Evolutionary conservation across 306 rosid genomes (phyloP).

Genomic region (Malus domestica): DNA sequence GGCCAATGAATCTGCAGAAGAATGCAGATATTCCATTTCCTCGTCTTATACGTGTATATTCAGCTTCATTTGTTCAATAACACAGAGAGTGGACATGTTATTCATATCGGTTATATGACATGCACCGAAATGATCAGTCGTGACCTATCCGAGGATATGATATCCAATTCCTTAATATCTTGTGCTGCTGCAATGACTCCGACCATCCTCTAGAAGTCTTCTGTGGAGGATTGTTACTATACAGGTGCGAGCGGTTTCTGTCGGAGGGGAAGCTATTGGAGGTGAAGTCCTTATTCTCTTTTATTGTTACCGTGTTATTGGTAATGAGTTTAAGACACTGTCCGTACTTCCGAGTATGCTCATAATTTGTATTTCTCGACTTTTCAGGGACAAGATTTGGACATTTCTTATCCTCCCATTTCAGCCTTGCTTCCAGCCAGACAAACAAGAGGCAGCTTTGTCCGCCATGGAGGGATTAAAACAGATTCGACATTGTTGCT

Average conservation of each 20-base stretch:
- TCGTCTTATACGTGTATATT: constrained; percentile 30
- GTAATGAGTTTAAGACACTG: background rate
- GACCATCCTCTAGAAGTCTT: background rate
- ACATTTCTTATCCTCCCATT: constrained; percentile 63
- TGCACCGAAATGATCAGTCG: background rate
- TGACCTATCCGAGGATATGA: background rate
- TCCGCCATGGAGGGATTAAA: constrained; percentile 54
- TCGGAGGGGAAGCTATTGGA: constrained; percentile 76
- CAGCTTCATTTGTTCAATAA: constrained; percentile 38
- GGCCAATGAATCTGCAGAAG: constrained; percentile 69
- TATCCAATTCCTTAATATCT: background rate
- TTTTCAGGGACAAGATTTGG: constrained; percentile 75
- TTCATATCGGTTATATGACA: background rate
- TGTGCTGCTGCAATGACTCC: background rate
- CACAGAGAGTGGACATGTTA: constrained; percentile 17
- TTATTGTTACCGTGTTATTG: background rate
- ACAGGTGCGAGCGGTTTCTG: constrained; percentile 62
- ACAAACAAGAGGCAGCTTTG: constrained; percentile 72
- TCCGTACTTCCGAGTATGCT: background rate
- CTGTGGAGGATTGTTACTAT: background rate
- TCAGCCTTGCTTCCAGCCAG: constrained; percentile 81
- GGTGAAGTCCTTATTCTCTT: constrained; percentile 24
- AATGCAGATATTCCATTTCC: constrained; percentile 56
- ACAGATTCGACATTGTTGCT: constrained; percentile 34
- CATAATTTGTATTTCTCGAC: background rate